Evolutionary conservation across 176 grass and related monocot species (phyloP).

Genomic region (Typha latifolia): DNA sequence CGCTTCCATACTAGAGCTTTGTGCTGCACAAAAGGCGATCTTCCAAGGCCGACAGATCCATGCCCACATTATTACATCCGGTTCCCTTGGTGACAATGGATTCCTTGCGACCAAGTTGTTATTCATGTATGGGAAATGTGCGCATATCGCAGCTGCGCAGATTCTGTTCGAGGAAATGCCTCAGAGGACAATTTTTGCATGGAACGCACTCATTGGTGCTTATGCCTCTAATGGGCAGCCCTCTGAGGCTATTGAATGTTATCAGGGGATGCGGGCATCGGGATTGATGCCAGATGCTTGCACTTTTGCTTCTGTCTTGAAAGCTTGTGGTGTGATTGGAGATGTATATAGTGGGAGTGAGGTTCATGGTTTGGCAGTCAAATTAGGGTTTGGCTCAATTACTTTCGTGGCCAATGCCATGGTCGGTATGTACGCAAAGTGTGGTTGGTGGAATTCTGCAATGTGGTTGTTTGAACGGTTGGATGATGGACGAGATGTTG

Average conservation of each 20-base stretch:
- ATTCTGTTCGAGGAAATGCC: constrained; percentile 69
- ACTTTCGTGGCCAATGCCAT: constrained; percentile 73
- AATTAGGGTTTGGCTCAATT: constrained; percentile 32
- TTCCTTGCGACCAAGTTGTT: constrained; percentile 76
- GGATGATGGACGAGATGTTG: constrained; percentile 37
- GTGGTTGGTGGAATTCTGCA: constrained; percentile 43
- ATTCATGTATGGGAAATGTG: constrained; percentile 82
- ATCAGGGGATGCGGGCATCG: constrained; percentile 29
- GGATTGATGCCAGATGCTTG: constrained; percentile 53
- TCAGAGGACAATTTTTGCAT: constrained; percentile 58
- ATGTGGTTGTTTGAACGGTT: constrained; percentile 52
- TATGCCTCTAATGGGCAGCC: constrained; percentile 34
- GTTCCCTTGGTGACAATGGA: constrained; percentile 20
- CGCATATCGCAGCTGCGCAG: constrained; percentile 32
- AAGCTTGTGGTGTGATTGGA: constrained; percentile 39
- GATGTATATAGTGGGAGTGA: constrained; percentile 32
- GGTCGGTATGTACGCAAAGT: constrained; percentile 81
- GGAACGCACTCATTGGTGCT: constrained; percentile 82
- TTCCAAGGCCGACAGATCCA: constrained; percentile 58
- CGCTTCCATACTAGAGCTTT: constrained; percentile 56
- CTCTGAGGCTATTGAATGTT: constrained; percentile 29
- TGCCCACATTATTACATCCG: constrained; percentile 33
- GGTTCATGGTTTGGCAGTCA: constrained; percentile 52
- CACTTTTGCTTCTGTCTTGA: constrained; percentile 69
- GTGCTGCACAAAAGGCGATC: constrained; percentile 35